Evolutionary conservation across 176 grass and related monocot genomes (phyloP).

Genomic region (Triticum urartu): DNA sequence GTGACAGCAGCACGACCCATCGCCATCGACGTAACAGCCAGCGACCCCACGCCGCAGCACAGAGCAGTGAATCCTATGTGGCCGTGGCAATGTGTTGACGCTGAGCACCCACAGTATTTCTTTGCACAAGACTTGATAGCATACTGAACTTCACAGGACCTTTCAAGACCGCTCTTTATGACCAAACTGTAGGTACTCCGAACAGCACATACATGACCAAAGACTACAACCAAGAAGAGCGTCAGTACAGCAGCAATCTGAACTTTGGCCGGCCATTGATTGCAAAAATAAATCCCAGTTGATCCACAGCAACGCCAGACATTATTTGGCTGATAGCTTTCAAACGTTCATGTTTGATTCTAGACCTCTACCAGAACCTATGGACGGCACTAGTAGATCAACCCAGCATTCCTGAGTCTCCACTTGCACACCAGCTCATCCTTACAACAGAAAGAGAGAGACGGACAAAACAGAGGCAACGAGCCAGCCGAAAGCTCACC

Average conservation of each 20-base stretch:
- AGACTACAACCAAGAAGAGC: neutral
- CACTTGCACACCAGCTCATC: conserved; percentile 16
- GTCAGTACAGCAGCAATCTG: neutral
- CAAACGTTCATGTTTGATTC: neutral
- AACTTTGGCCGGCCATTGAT: neutral
- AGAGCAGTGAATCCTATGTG: conserved; percentile 8
- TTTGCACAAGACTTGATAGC: neutral
- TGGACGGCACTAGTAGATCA: neutral
- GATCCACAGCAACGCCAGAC: conserved; percentile 3
- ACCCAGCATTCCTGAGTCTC: neutral
- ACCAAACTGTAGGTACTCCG: neutral
- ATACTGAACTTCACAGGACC: too few species aligned
- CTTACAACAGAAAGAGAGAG: conserved; percentile 11
- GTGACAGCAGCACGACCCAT: conserved; percentile 6
- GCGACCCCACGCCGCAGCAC: neutral
- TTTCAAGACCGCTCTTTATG: neutral
- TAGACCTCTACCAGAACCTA: conserved; percentile 37
- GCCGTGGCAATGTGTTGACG: neutral
- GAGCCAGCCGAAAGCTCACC: conserved; percentile 24
- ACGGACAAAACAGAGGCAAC: neutral
- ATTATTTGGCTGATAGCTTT: conserved; percentile 28
- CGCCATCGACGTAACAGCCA: neutral
- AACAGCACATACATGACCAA: neutral
- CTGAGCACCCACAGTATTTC: neutral
- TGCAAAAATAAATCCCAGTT: neutral